Evolutionary conservation across 306 rosid species (phyloP).

Genomic region (Cucumis sativus): Cucumber_9930_V3 NC_026659.2:4834501-4835000

Average conservation of each 20-base stretch:
- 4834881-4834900: slow-evolving; percentile 4
- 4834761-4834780: neutral
- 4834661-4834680: neutral
- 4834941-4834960: slow-evolving; percentile 83
- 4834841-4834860: neutral
- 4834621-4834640: neutral
- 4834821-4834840: neutral
- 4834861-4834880: neutral
- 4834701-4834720: neutral
- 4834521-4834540: neutral
- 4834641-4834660: neutral
- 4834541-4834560: neutral
- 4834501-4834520: too few relatives aligned
- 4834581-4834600: neutral
- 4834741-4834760: neutral
- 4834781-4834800: neutral
- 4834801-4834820: neutral
- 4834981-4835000: slow-evolving; percentile 97
- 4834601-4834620: neutral
- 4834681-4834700: neutral
- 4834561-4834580: neutral
- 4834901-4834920: slow-evolving; percentile 23
- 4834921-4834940: slow-evolving; percentile 85
- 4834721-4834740: neutral
- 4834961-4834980: slow-evolving; percentile 84